phyloP scores from a whole-genome alignment of 2,329 filamentous ascomycete species.

The Talaromyces sp. region DNA sequence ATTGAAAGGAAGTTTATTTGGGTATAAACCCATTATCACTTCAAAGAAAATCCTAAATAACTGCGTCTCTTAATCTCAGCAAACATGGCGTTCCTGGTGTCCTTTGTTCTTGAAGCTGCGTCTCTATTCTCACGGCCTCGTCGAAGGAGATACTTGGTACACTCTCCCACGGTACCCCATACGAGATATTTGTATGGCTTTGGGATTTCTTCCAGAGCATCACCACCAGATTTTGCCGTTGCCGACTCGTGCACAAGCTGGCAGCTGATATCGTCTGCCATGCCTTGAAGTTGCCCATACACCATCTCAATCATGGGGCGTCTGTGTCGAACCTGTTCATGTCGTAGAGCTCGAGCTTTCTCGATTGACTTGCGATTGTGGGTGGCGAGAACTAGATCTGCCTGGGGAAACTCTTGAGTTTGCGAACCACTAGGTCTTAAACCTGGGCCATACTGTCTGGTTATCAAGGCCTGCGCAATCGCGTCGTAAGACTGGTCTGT shows the following conservation, averaged over 20 bases:
- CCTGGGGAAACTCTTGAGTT: conserved; percentile 44
- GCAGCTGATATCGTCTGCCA: conserved; percentile 56
- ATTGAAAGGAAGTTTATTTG: not conserved
- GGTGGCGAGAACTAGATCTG: conserved; percentile 67
- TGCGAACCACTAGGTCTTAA: conserved; percentile 40
- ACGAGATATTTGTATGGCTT: conserved; percentile 51
- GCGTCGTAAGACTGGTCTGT: conserved; percentile 69
- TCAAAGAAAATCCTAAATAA: not conserved
- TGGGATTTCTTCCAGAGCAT: conserved; percentile 29
- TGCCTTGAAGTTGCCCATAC: conserved; percentile 54
- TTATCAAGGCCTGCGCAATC: conserved; percentile 62
- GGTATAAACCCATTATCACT: not conserved
- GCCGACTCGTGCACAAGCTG: conserved; percentile 42
- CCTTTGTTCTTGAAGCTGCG: conserved; percentile 47
- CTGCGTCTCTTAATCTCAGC: conserved; percentile 41
- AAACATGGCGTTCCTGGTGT: conserved; percentile 48
- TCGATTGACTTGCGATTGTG: conserved; percentile 71
- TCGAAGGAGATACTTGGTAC: conserved; percentile 65
- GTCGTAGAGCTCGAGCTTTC: conserved; percentile 44
- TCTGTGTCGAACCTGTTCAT: conserved; percentile 35
- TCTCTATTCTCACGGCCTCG: conserved; percentile 55
- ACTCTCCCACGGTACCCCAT: conserved; percentile 60
- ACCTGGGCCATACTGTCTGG: conserved; percentile 51
- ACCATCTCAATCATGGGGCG: conserved; percentile 42
- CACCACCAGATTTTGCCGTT: conserved; percentile 20